A percentile compares a stretch with the other conserved stretches of the same genome.
Conservation (phyloP, 768 basidiomycete species). For the Grammothele lineata region DNA sequence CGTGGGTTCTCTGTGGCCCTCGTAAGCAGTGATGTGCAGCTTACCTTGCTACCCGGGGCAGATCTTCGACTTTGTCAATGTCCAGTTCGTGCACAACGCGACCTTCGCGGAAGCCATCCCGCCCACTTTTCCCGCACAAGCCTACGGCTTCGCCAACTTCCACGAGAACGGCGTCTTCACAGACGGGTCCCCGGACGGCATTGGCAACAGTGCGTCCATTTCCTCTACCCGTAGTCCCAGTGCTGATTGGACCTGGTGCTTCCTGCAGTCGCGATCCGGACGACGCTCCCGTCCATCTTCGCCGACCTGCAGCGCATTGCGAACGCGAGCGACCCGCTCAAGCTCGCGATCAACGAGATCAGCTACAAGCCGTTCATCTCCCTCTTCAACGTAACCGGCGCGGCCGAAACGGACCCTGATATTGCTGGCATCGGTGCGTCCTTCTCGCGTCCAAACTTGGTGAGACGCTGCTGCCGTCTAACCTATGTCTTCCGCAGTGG, state of each 20-base stretch:
- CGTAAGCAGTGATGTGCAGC: not conserved
- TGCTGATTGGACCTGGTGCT: not conserved
- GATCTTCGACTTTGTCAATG: conserved; percentile 37
- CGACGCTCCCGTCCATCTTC: conserved; percentile 59
- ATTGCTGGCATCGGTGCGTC: conserved; percentile 54
- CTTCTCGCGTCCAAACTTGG: not conserved
- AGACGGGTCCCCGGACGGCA: conserved; percentile 20
- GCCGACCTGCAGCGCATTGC: conserved; percentile 47
- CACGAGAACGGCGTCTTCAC: conserved; percentile 38
- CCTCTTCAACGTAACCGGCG: conserved; percentile 71
- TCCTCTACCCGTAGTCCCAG: not conserved
- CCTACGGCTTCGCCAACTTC: conserved; percentile 35
- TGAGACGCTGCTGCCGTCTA: too few species aligned
- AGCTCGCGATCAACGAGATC: conserved; percentile 54
- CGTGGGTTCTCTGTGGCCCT: not conserved
- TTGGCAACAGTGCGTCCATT: conserved; percentile 31
- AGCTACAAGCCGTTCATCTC: conserved; percentile 78
- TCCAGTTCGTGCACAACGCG: conserved; percentile 34
- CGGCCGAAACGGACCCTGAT: conserved; percentile 42
- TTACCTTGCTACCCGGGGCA: not conserved
- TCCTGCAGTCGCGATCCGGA: conserved; percentile 55
- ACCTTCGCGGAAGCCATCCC: conserved; percentile 26
- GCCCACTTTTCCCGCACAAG: conserved; percentile 23
- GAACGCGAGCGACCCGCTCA: conserved; percentile 45
- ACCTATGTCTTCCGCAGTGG: too few species aligned